A percentile compares a stretch with the other conserved stretches of the same genome.
These are phyloP conservation scores for Saccharomycopsis fodiens DNA, from an alignment of 805 yeast genomes.

Conservation along the genomic window DNA sequence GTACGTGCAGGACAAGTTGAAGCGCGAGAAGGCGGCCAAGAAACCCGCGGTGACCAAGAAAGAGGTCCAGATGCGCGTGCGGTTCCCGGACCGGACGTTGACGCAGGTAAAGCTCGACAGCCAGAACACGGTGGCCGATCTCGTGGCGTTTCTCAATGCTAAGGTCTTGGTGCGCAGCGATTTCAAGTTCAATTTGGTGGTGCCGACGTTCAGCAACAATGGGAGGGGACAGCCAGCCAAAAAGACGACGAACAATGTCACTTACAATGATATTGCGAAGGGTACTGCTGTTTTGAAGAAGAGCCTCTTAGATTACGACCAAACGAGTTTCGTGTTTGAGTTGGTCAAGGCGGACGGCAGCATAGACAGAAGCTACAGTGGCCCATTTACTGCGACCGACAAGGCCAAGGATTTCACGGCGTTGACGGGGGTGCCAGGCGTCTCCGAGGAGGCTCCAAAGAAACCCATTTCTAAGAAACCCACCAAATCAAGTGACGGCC, in stretches of 20 bases:
- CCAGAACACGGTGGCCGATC: slow-evolving; percentile 24
- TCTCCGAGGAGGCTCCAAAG: slow-evolving; percentile 8
- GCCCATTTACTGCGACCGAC: slow-evolving; percentile 23
- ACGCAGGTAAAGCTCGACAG: slow-evolving; percentile 26
- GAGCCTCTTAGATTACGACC: slow-evolving; percentile 22
- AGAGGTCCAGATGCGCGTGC: slow-evolving; percentile 26
- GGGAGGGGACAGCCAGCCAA: slow-evolving; percentile 9
- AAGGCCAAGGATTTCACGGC: slow-evolving; percentile 11
- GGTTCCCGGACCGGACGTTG: slow-evolving; percentile 29
- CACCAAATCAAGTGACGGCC: not conserved
- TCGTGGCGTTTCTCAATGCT: slow-evolving; percentile 22
- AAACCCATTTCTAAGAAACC: not conserved
- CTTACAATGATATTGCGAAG: slow-evolving; percentile 23
- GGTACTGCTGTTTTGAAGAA: slow-evolving; percentile 21
- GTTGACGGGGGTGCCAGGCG: slow-evolving; percentile 4
- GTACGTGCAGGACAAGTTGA: slow-evolving; percentile 21
- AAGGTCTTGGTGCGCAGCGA: slow-evolving; percentile 22
- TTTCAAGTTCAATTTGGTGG: slow-evolving; percentile 16
- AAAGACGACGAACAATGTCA: slow-evolving; percentile 12
- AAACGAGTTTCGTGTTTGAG: slow-evolving; percentile 16
- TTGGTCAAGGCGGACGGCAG: slow-evolving; percentile 2
- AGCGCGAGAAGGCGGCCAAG: slow-evolving; percentile 16
- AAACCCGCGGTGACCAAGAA: slow-evolving; percentile 14
- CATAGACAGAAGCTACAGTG: slow-evolving; percentile 16
- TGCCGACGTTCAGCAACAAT: slow-evolving; percentile 12